Evolutionary conservation across 2,329 filamentous ascomycete species (phyloP).

Genomic region (Venturia pyrina): DNA sequence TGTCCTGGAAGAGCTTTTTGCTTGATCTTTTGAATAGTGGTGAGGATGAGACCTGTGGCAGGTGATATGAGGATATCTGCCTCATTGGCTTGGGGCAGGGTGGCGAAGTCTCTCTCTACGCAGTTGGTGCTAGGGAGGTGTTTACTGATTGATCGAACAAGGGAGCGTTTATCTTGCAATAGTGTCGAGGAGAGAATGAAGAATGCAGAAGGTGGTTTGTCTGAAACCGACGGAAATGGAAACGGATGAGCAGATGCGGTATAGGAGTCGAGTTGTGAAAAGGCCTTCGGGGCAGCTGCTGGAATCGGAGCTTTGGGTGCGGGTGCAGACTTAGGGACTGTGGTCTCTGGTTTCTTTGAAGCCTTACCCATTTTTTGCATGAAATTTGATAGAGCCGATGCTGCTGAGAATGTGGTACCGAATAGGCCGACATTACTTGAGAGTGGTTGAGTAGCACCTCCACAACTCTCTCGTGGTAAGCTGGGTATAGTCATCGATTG

Average conservation of each 20-base stretch:
- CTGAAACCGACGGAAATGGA: background rate
- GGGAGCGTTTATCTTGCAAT: constrained; percentile 30
- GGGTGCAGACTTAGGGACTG: background rate
- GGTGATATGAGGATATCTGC: constrained; percentile 68
- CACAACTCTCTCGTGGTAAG: background rate
- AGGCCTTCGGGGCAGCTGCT: background rate
- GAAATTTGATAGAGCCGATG: constrained; percentile 38
- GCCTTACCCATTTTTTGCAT: constrained; percentile 27
- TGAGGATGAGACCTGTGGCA: constrained; percentile 56
- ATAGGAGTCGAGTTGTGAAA: background rate
- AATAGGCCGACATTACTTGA: background rate
- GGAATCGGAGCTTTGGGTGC: background rate
- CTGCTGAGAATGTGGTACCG: constrained; percentile 27
- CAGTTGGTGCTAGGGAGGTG: constrained; percentile 41
- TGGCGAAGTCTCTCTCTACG: constrained; percentile 50
- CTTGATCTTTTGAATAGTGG: constrained; percentile 60
- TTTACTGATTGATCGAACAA: constrained; percentile 43
- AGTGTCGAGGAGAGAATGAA: constrained; percentile 45
- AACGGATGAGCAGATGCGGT: background rate
- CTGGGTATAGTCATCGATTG: background rate
- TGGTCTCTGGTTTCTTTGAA: background rate
- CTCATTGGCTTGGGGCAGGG: constrained; percentile 31
- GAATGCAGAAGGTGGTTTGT: constrained; percentile 19
- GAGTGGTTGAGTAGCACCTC: background rate
- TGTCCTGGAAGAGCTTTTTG: constrained; percentile 62